Base-by-base conservation (phyloP, 2,329 filamentous ascomycete species). In the Huntiella abstrusa region DNA sequence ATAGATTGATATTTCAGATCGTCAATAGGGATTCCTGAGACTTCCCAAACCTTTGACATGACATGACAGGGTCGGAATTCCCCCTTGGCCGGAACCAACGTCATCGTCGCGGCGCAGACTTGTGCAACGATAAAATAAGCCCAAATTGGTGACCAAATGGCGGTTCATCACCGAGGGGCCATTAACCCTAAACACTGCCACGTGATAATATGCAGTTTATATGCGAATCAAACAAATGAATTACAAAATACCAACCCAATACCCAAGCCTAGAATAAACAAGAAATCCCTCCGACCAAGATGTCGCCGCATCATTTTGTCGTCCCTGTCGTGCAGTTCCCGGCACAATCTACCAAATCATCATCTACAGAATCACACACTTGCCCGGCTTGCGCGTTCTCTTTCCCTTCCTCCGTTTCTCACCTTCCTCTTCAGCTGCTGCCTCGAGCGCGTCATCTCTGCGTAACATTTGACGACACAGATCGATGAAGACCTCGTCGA, bases 401-500 rank as follows among this genome's bases (percentile, higher is more conserved):
- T 57, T 56, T 46, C 57, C 49, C 34, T 51, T 57, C 40, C 55
- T 56, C 43, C 59, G 60, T 43, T 55, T 58, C 17, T 65, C 60
- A 12, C 67, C 60, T 13, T 64, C 60, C 12, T 55, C 57, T 5
- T 64, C 35, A 16, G 15, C 61, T 35, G 51, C 37, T 33, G 56
- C 51, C 17, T 64, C 59, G 15, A 56, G 56, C 2, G 64, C 62
- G 55, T 77, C 74, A 51, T 88, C 82, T 55, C 77, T 82, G 51
- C 77, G 71, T 49, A 91, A 75, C 64, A 92, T 85, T 60, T 91
- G 83, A 50, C 83, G 73, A 57, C 83, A 88, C 47, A 92, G 70
- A 59, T 91, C 83, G 53, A 83, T 65, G 61, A 93, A 94, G 41
- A 87, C 83, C 59, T 93, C 86, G 54, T 93, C 84, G 12, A 94